These are phyloP conservation scores for Sporothrix curviconia DNA, from an alignment of 2,329 filamentous ascomycete species.

Conservation along the genomic window DNA sequence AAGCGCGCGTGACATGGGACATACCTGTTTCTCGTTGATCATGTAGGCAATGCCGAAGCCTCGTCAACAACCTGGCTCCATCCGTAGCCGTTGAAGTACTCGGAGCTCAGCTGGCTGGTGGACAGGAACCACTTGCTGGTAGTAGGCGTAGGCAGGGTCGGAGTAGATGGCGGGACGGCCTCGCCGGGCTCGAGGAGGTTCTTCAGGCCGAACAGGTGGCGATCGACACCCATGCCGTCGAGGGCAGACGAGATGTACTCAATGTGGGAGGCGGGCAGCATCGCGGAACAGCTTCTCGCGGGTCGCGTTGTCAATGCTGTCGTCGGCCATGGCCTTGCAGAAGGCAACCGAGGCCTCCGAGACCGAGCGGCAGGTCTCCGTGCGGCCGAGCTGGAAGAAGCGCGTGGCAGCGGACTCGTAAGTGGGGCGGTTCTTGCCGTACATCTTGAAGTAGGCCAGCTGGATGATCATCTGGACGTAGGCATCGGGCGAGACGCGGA, in stretches of 20 bases:
- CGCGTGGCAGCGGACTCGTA: constrained; percentile 95
- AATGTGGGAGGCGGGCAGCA: constrained; percentile 70
- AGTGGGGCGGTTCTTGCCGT: constrained; percentile 92
- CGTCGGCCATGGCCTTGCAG: constrained; percentile 78
- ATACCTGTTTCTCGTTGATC: constrained; percentile 59
- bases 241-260: constrained; percentile 87
- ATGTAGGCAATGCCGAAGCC: constrained; percentile 97
- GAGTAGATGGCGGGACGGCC: constrained; percentile 76
- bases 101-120: constrained; percentile 81
- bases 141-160: constrained; percentile 82
- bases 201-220: constrained; percentile 96
- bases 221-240: constrained; percentile 89
- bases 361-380: constrained; percentile 89
- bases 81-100: constrained; percentile 98
- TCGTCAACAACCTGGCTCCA: constrained; percentile 97
- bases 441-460: constrained; percentile 98
- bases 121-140: constrained; percentile 80
- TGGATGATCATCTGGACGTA: constrained; percentile 99
- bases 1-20: constrained; percentile 9
- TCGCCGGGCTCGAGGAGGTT: constrained; percentile 77
- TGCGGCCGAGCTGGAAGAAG: constrained; percentile 92
- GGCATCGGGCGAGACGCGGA: constrained; percentile 95
- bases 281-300: constrained; percentile 71
- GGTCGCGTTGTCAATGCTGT: constrained; percentile 38
- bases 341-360: constrained; percentile 88